Conservation (phyloP, 2,329 filamentous ascomycete species). For the Epichloe baconii region DNA sequence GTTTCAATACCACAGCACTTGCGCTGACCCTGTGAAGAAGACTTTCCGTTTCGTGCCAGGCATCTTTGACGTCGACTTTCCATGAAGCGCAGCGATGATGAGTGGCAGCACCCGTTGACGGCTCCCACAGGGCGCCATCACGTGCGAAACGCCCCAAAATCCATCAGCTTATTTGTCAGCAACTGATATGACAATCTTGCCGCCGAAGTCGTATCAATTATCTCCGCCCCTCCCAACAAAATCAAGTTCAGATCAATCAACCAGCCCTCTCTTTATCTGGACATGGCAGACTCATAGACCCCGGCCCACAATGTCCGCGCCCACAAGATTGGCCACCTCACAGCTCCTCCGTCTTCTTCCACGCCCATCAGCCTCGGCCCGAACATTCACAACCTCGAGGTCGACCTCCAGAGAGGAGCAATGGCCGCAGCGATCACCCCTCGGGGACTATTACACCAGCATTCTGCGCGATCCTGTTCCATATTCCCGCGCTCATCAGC, state of each 20-base stretch:
- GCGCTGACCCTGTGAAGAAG: too few species aligned
- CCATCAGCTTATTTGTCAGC: not conserved
- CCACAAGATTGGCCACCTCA: conserved; percentile 17
- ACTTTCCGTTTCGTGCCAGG: too few species aligned
- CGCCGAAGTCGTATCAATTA: not conserved
- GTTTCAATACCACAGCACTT: too few species aligned
- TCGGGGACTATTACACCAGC: conserved; percentile 47
- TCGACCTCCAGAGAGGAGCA: conserved; percentile 11
- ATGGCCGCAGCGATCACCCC: conserved; percentile 29
- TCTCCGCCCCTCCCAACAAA: not conserved
- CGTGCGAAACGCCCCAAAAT: not conserved
- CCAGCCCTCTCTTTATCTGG: too few species aligned
- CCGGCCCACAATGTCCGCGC: conserved; percentile 16
- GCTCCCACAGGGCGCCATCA: not conserved
- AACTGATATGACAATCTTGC: not conserved
- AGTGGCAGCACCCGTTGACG: not conserved
- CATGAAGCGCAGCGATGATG: too few species aligned
- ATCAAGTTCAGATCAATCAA: not conserved
- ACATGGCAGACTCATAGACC: not conserved
- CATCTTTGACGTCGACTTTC: too few species aligned
- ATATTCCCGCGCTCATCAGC: conserved; percentile 25
- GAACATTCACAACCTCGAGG: conserved; percentile 17
- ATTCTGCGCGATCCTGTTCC: conserved; percentile 36
- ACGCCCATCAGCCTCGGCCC: conserved; percentile 11
- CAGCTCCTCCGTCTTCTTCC: conserved; percentile 18